phyloP scores from a whole-genome alignment of 345 rosid genomes.

The Syzygium jambos region DNA sequence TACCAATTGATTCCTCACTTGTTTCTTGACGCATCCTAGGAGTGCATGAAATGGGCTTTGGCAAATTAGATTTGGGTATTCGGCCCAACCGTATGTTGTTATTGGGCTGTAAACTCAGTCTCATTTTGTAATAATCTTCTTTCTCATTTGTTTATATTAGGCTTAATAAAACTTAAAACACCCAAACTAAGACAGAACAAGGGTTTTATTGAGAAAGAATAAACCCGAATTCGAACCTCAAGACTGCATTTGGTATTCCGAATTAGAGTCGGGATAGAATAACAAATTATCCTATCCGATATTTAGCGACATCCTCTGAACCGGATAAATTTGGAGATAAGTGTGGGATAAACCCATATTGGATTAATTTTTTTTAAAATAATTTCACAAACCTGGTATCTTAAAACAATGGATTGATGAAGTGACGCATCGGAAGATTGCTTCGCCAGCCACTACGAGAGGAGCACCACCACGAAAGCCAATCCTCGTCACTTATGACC shows the following conservation, averaged over 20 bases:
- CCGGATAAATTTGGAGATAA: neutral
- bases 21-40: neutral
- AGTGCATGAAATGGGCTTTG: neutral
- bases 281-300: neutral
- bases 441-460: neutral
- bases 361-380: neutral
- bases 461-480: neutral
- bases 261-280: neutral
- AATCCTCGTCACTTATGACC: neutral
- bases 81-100: neutral
- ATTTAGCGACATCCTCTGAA: fast-evolving
- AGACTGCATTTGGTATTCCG: neutral
- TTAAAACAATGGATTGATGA: neutral
- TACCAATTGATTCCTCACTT: neutral
- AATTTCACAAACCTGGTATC: neutral
- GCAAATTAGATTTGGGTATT: neutral
- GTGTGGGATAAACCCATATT: fast-evolving
- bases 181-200: neutral
- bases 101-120: neutral
- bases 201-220: neutral
- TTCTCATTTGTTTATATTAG: neutral
- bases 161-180: neutral
- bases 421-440: neutral
- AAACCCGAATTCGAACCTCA: neutral
- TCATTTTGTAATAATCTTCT: neutral